These are phyloP conservation scores for Verticillium klebahnii DNA, from an alignment of 2,329 filamentous ascomycete genomes.

Conservation along the genomic window DNA sequence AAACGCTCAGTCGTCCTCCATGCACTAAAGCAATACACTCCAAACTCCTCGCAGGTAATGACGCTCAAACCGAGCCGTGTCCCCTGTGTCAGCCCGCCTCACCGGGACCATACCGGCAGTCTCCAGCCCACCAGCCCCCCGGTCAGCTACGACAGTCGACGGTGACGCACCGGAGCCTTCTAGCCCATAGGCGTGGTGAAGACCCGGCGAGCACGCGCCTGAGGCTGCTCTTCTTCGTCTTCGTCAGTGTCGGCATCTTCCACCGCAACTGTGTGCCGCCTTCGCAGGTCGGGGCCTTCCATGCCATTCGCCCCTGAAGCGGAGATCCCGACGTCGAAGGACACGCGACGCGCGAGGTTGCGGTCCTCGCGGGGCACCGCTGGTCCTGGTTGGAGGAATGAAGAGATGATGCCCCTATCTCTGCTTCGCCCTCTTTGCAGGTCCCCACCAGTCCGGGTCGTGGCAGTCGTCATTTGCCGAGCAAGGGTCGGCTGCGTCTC, in stretches of 20 bases:
- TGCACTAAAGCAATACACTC: neutral
- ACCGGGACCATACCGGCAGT: slow-evolving; percentile 2
- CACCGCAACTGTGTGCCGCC: slow-evolving; percentile 9
- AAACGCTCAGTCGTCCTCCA: neutral
- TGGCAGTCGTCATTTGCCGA: slow-evolving; percentile 12
- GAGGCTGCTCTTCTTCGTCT: neutral
- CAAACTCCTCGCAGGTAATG: slow-evolving; percentile 3
- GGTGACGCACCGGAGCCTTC: neutral
- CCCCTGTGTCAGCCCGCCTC: neutral
- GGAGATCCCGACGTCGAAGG: slow-evolving; percentile 4
- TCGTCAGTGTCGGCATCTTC: slow-evolving; percentile 8
- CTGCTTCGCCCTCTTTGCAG: slow-evolving; percentile 27
- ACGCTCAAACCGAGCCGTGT: neutral
- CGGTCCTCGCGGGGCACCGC: slow-evolving; percentile 24
- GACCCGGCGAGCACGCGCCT: slow-evolving; percentile 5
- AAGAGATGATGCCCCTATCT: slow-evolving; percentile 38
- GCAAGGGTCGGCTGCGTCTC: slow-evolving; percentile 35
- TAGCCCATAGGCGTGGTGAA: slow-evolving; percentile 10
- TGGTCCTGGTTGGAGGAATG: slow-evolving; percentile 45
- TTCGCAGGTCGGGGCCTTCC: slow-evolving; percentile 5
- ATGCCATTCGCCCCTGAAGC: neutral
- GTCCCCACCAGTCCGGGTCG: slow-evolving; percentile 16
- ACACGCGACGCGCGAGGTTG: slow-evolving; percentile 4
- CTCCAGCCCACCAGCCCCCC: neutral
- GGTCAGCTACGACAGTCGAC: neutral